Evolutionary conservation across 2,329 filamentous ascomycete genomes (phyloP), one percentile per base, ranked within the genome.

Genomic region (Pseudogymnoascus sp.): DNA sequence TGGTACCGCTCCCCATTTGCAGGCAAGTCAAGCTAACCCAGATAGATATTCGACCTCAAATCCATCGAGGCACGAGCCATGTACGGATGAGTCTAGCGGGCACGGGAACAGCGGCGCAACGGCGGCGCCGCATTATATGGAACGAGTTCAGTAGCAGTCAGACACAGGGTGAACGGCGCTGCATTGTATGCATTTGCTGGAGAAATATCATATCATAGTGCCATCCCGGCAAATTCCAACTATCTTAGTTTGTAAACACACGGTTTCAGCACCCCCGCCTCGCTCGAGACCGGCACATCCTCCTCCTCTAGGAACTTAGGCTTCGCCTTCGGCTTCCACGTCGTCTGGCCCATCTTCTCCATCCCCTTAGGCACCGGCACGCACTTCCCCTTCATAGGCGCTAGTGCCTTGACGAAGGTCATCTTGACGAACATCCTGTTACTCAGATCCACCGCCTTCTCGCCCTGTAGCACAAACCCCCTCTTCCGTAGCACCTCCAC

Each of bases 351-450:
- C 59, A 81, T 79, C 63, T 84, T 77, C 25, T 81, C 82, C 62
- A 81, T 70, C 28, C 66, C 68, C 67, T 71, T 69, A 23, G 70
- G 67, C 16, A 75, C 72, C 62, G 77, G 80, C 12, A 80, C 84
- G 67, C 88, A 85, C 78, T 96, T 96, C 23, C 92, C 92, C 73
- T 86, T 88, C 1, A 82, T 82, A 0, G 93, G 89, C 49, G 85
- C 79, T 18, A 85, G 86, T n/a, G 83, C 86, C 79, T 97, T 99
- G 70, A 93, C 80, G 76, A 99, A 99, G 70, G 89, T 86, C 91
- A 99, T 93, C 78, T 89, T 91, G 69, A 97, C 93, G 79, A 99
- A 99, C 95, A 99, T 99, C 78, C 89, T 96, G 78, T 99, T 99
- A 63, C 83, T 84, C 71, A 96, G 78, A 77, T 99, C 92, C 8